Evolutionary conservation across 2,329 filamentous ascomycete species (phyloP), one percentile per base, ranked within the genome.

Genomic region (Hymenoscyphus repandus): DNA sequence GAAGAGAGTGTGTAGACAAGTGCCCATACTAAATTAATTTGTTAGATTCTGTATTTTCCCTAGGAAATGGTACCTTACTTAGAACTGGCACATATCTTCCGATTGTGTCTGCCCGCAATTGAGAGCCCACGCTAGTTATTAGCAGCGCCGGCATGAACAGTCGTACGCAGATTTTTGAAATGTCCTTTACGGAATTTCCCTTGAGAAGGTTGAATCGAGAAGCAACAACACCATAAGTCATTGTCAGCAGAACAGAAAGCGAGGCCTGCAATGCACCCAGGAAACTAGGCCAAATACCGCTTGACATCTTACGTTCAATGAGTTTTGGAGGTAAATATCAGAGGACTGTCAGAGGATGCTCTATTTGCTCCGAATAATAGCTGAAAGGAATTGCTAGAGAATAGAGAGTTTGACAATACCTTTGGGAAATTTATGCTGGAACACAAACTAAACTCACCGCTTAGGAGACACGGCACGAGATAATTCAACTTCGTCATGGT

Each of bases 201-300:
- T 72, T 72, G 12, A 80, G 64, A 5, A 80, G 67, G 31, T 72
- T 69, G 52, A 73, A 74, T 58, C 78, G 73, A 9, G 75, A 72
- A 4, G 75, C 72, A 10, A 75, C 52, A 12, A 76, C 74, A 34
- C 78, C 78, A 52, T 74, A 78, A 45, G 65, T 64, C 52, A 80
- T 77, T 33, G 77, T 79, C 5, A 81, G 62, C 1, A 80, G 65
- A 1, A 80, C 77, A 1, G 75, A 74, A 18, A 79, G 61, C 20
- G 74, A 74, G 30, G 78, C 78, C 62, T 81, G 77, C 6, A 80
- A 62, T 5, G 77, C 77, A 27, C 76, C 76, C 5, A 78, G 58
- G 47, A 80, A 78, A 10, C 53, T 57, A 6, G 53, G 45, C 13
- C 54, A 43, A 10, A 60, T 51, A 31, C 53, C 50, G 42, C 39